Conservation (phyloP, 106 monocot species). For the Dioscorea alata region DNA sequence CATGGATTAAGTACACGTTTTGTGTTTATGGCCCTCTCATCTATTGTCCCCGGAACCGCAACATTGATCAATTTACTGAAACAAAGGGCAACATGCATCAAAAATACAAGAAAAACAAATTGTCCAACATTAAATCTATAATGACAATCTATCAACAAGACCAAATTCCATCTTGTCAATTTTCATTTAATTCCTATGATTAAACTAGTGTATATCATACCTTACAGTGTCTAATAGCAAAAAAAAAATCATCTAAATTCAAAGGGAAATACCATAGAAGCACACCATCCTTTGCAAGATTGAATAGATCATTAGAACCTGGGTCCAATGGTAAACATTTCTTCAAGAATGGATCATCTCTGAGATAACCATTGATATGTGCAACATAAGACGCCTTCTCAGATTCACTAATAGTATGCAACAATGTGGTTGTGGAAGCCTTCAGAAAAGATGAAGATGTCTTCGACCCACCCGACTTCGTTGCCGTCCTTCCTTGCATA, state of each 20-base stretch:
- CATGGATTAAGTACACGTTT: slow-evolving; percentile 75
- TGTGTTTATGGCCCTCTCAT: slow-evolving; percentile 91
- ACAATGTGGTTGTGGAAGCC: slow-evolving; percentile 58
- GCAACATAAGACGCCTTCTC: slow-evolving; percentile 87
- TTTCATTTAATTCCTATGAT: too few species aligned
- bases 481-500: slow-evolving; percentile 31
- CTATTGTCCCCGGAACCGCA: slow-evolving; percentile 92
- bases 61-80: slow-evolving; percentile 90
- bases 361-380: slow-evolving; percentile 80
- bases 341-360: slow-evolving; percentile 69
- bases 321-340: slow-evolving; percentile 68
- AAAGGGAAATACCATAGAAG: too few species aligned
- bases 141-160: too few species aligned
- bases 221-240: too few species aligned
- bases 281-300: slow-evolving; percentile 78
- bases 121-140: background rate
- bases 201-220: too few species aligned
- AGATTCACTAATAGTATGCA: slow-evolving; percentile 72
- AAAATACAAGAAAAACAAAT: background rate
- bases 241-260: too few species aligned
- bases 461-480: slow-evolving; percentile 38
- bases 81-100: slow-evolving; percentile 8
- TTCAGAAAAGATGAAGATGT: slow-evolving; percentile 61
- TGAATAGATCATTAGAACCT: slow-evolving; percentile 52
- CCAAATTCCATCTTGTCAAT: too few species aligned